A percentile compares a stretch with the other conserved stretches of the same genome.
phyloP scores from a whole-genome alignment of 1,284 basidiomycete genomes.

The Apiotrichum gamsii region DNA sequence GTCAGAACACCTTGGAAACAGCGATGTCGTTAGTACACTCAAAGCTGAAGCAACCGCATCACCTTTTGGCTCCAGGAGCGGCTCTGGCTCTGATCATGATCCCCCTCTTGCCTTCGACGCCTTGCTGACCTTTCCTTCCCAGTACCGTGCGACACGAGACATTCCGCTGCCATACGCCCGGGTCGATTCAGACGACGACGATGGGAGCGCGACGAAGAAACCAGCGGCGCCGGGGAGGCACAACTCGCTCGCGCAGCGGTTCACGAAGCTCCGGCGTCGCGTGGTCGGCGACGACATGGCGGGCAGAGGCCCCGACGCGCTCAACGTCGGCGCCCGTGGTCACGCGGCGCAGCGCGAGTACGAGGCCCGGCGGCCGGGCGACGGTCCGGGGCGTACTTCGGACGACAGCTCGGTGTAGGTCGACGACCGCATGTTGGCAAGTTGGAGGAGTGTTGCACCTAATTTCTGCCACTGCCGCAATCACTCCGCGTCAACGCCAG shows the following conservation, averaged over 20 bases:
- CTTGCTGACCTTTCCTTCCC: too few species aligned
- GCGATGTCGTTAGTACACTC: too few species aligned
- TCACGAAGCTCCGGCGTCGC: too few species aligned
- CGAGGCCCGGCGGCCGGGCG: conserved; percentile 37
- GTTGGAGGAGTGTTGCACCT: too few species aligned
- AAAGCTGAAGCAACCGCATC: too few species aligned
- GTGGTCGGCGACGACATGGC: neutral
- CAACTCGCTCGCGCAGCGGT: too few species aligned
- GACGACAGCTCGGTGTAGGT: neutral
- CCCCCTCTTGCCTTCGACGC: too few species aligned
- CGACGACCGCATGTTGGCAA: neutral
- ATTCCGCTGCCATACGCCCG: conserved; percentile 36
- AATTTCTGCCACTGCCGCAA: too few species aligned
- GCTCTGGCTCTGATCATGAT: too few species aligned
- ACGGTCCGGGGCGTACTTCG: conserved; percentile 1
- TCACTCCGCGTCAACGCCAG: too few species aligned
- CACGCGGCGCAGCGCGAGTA: conserved; percentile 35
- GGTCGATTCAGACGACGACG: neutral
- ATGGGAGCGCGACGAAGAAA: neutral
- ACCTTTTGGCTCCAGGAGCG: too few species aligned
- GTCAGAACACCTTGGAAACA: conserved; percentile 47
- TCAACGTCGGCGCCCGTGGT: conserved; percentile 34
- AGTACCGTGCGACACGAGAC: conserved; percentile 25
- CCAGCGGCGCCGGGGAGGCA: too few species aligned
- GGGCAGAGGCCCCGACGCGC: conserved; percentile 32